Percentiles rank a stretch among this genome's conserved stretches.
Conservation (phyloP, 129 eudicot species). For the Artemisia argyi region DNA sequence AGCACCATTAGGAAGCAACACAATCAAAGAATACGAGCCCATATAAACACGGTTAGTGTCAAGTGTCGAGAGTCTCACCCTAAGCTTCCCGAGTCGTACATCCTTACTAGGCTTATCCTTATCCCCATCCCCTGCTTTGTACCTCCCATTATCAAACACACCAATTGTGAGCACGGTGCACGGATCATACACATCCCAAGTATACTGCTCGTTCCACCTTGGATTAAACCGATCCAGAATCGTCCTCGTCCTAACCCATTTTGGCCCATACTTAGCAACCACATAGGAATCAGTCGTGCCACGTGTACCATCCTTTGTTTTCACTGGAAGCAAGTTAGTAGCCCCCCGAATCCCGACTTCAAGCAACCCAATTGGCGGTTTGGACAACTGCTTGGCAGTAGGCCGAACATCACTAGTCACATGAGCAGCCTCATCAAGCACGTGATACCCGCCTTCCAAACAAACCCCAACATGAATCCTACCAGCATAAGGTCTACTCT, state of each 20-base stretch:
- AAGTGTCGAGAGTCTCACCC: conserved; percentile 79
- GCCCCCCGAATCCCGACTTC: conserved; percentile 92
- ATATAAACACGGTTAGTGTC: conserved; percentile 76
- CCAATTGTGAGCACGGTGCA: conserved; percentile 93
- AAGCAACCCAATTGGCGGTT: conserved; percentile 75
- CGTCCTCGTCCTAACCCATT: conserved; percentile 94
- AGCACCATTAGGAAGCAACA: conserved; percentile 77
- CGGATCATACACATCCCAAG: conserved; percentile 94
- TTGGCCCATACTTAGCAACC: conserved; percentile 88
- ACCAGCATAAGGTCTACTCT: conserved; percentile 62
- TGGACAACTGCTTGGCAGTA: conserved; percentile 68
- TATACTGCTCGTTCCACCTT: conserved; percentile 94
- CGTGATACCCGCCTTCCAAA: conserved; percentile 96
- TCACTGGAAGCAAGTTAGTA: conserved; percentile 65
- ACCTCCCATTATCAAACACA: conserved; percentile 84
- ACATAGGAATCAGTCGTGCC: conserved; percentile 89
- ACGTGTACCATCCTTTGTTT: conserved; percentile 80
- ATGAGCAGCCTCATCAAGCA: conserved; percentile 89
- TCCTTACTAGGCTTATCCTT: conserved; percentile 52
- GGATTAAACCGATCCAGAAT: conserved; percentile 84
- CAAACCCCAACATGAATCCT: conserved; percentile 83
- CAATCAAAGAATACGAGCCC: conserved; percentile 64
- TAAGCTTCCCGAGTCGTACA: conserved; percentile 75
- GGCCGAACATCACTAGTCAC: conserved; percentile 78
- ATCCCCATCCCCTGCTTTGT: conserved; percentile 48